These are phyloP conservation scores for Phialophora chinensis DNA, from an alignment of 2,329 filamentous ascomycete species.

Conservation along the genomic window DNA sequence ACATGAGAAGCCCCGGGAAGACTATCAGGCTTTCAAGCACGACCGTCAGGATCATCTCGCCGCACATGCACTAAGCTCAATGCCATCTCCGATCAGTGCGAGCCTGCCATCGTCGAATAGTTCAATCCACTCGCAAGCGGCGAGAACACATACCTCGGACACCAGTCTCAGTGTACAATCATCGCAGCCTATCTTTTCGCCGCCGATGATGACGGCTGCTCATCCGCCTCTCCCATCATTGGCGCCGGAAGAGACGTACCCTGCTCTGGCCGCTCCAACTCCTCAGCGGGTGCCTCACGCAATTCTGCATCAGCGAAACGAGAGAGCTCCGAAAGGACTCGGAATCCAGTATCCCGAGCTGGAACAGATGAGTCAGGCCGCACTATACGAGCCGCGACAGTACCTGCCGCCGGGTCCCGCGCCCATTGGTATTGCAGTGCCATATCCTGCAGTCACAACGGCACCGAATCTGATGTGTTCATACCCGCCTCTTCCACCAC, in stretches of 20 bases:
- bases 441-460: constrained; percentile 27
- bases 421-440: constrained; percentile 29
- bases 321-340: constrained; percentile 20
- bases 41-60: constrained; percentile 34
- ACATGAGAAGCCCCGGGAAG: constrained; percentile 9
- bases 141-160: constrained; percentile 29
- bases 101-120: constrained; percentile 43
- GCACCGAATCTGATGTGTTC: constrained; percentile 42
- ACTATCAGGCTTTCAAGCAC: constrained; percentile 44
- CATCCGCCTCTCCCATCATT: constrained; percentile 45
- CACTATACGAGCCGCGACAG: constrained; percentile 38
- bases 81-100: constrained; percentile 44
- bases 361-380: constrained; percentile 48
- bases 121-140: constrained; percentile 30
- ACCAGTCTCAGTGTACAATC: constrained; percentile 31
- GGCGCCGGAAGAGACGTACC: constrained; percentile 35
- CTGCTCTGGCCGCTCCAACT: constrained; percentile 33
- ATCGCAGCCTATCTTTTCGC: constrained; percentile 50
- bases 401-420: constrained; percentile 5
- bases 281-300: constrained; percentile 33
- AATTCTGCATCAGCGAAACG: constrained; percentile 30
- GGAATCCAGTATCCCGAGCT: constrained; percentile 33
- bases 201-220: constrained; percentile 41
- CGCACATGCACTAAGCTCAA: constrained; percentile 40
- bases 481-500: constrained; percentile 48